A percentile compares a stretch with the other conserved stretches of the same genome.
These are phyloP conservation scores for Solanum chaucha DNA, from an alignment of 257 asterid genomes.

Conservation along the genomic window DNA sequence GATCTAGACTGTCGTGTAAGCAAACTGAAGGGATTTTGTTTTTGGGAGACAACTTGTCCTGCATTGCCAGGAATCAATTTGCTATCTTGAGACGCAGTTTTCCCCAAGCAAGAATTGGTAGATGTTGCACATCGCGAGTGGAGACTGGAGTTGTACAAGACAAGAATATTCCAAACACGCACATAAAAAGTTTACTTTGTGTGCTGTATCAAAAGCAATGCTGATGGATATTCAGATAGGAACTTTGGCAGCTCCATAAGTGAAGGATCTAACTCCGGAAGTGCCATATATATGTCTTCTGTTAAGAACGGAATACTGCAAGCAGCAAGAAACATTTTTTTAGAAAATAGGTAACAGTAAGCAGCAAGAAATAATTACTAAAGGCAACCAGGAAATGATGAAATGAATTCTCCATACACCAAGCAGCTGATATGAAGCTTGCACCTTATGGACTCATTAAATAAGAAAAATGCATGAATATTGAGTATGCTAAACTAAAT, in stretches of 20 bases:
- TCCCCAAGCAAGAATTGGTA: neutral
- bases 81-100: slow-evolving; percentile 8
- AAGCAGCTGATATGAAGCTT: neutral
- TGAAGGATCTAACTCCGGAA: slow-evolving; percentile 74
- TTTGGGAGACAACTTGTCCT: neutral
- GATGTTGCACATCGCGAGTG: neutral
- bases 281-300: slow-evolving; percentile 96
- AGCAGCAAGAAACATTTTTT: neutral
- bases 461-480: neutral
- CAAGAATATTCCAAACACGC: neutral
- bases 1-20: slow-evolving; percentile 19
- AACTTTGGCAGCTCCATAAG: slow-evolving; percentile 62
- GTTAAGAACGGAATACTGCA: slow-evolving; percentile 96
- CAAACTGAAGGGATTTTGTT: slow-evolving; percentile 3
- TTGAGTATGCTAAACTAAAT: neutral
- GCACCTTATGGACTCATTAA: neutral
- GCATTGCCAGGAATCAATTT: slow-evolving; percentile 2
- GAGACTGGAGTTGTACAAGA: neutral
- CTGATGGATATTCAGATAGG: slow-evolving; percentile 65
- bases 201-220: slow-evolving; percentile 44
- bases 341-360: neutral
- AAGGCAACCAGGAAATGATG: neutral
- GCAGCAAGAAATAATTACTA: neutral
- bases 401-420: neutral
- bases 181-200: slow-evolving; percentile 17